Evolutionary conservation across 306 rosid species (phyloP).

Genomic region (Pyrus bretschneideri): DNA sequence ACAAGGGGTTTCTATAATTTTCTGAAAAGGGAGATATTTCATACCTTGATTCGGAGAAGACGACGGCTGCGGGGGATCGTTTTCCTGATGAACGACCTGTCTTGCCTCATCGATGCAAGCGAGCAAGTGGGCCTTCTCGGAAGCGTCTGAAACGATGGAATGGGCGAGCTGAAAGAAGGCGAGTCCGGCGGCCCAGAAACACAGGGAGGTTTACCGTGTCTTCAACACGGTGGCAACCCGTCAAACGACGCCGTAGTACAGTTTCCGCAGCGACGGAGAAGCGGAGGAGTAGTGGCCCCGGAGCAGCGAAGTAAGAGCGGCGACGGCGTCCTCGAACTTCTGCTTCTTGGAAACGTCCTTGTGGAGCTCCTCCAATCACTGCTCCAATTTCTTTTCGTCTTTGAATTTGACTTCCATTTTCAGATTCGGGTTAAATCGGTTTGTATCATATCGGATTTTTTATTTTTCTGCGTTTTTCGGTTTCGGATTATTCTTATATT

Average conservation of each 20-base stretch:
- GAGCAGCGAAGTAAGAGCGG: conserved; percentile 50
- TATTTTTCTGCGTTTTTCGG: too few species aligned
- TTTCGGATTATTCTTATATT: background rate
- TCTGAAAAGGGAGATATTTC: background rate
- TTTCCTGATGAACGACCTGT: conserved; percentile 53
- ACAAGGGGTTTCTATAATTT: background rate
- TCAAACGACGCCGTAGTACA: conserved; percentile 59
- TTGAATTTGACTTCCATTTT: background rate
- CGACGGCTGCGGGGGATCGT: conserved; percentile 35
- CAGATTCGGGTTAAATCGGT: background rate
- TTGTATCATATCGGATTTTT: background rate
- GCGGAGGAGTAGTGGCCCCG: conserved; percentile 46
- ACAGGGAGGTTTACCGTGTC: conserved; percentile 74
- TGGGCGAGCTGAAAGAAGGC: conserved; percentile 63
- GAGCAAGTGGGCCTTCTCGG: conserved; percentile 52
- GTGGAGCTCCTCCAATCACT: conserved; percentile 62
- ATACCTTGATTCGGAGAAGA: conserved; percentile 44
- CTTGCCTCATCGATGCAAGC: conserved; percentile 60
- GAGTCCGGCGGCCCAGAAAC: conserved; percentile 82
- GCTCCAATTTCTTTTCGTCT: conserved; percentile 39
- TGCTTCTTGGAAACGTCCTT: conserved; percentile 61
- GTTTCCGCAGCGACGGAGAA: conserved; percentile 59
- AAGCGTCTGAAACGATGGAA: conserved; percentile 39
- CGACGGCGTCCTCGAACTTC: conserved; percentile 62
- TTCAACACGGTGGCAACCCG: conserved; percentile 77